Evolutionary conservation across 78 protist species (phyloP), one percentile per base, ranked within the genome.

Genomic region (Tieghemostelium lacteum): DNA sequence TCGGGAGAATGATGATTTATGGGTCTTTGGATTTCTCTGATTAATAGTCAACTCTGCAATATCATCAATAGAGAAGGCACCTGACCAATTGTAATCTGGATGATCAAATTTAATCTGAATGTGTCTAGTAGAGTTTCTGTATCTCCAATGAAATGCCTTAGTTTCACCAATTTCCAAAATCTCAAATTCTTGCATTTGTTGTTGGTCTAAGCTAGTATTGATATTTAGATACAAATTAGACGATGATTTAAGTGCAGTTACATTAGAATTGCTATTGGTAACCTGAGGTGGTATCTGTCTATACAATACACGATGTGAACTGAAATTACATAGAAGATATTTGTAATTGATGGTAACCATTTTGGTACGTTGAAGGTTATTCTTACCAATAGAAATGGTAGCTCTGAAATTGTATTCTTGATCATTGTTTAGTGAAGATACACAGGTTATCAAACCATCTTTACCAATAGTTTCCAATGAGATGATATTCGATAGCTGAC

Each of bases 321-420:
- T 75, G n/a, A 24, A 24, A 31, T 89, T 89, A 1, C 50, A 28
- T 19, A 89, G 42, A 22, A 89, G 66, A 45, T 76, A 89, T 37
- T 75, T 63, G 39, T 61, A 83, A 50, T 78, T 74, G 7, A 89
- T 73, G 16, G 88, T 77, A 1, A 89, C 94, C 94, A 77, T 75
- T 37, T 77, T 89, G 0, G 93, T 88, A 26, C 87, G 52, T 58
- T 69, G 70, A 14, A 87, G 36, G 34, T 66, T 73, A 28, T 70
- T 50, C n/a, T 75, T 87, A 42, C 93, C 93, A 52, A 87, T 37
- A 19, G 86, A 40, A 64, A 76, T 75, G 19, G 74, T 63, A 14
- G 78, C 93, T 45, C 93, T 10, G 52, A 71, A 73, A 45, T 75
- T 73, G 7, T 36, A 70, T 37, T 73, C 83, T 14, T n/a, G n/a